Conservation (phyloP, 495 filamentous ascomycete genomes). For the Penicillium parvum region DNA sequence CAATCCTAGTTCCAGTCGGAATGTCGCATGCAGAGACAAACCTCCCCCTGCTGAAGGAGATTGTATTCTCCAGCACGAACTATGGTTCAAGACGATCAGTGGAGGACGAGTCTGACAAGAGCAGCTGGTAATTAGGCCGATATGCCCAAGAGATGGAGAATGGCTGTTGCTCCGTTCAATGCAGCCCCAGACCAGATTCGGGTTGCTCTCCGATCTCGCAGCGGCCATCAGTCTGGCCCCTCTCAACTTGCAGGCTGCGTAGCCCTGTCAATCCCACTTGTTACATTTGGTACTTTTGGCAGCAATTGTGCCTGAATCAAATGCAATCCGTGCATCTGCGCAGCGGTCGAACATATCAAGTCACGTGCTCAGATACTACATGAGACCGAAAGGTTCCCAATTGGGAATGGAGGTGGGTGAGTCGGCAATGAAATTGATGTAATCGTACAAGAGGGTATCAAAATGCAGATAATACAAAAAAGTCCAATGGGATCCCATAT, state of each 20-base stretch:
- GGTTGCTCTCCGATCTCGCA: background rate
- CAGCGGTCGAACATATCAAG: too few species aligned
- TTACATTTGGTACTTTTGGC: background rate
- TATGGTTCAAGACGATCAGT: too few species aligned
- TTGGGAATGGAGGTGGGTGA: too few species aligned
- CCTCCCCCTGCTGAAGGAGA: too few species aligned
- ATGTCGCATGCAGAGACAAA: constrained; percentile 14
- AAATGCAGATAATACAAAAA: constrained; percentile 10
- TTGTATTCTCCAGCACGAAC: too few species aligned
- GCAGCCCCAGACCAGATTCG: constrained; percentile 2
- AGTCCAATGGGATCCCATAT: background rate
- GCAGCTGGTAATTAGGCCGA: too few species aligned
- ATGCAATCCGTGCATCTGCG: too few species aligned
- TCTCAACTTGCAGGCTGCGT: background rate
- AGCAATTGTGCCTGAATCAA: background rate
- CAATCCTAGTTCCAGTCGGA: constrained; percentile 11
- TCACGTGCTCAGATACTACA: constrained; percentile 3
- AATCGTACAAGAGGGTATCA: constrained; percentile 18
- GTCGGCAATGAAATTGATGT: too few species aligned
- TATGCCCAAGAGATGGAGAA: too few species aligned
- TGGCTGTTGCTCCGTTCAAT: background rate
- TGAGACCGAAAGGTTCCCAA: too few species aligned
- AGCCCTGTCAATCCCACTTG: background rate
- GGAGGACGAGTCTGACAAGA: too few species aligned
- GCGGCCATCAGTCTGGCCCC: too few species aligned